These are phyloP conservation scores for Aspergillus proliferans DNA, from an alignment of 2,329 filamentous ascomycete genomes.

Conservation along the genomic window DNA sequence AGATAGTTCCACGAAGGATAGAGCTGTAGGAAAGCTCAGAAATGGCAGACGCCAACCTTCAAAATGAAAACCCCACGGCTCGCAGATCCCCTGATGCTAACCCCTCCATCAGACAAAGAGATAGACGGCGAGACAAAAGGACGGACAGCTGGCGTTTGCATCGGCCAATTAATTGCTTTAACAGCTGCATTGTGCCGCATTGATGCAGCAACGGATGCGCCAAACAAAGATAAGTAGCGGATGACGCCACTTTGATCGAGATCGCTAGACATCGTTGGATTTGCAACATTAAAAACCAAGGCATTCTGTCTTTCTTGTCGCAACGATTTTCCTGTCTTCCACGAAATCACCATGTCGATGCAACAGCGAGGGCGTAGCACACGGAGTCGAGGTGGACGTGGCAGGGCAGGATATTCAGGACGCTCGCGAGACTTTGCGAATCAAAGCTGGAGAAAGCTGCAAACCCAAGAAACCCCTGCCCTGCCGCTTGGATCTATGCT, in stretches of 20 bases:
- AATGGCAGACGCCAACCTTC: neutral
- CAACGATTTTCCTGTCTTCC: neutral
- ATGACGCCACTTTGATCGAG: neutral
- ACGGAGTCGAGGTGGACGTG: neutral
- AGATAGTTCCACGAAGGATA: too few relatives aligned
- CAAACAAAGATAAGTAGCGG: neutral
- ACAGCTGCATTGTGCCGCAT: neutral
- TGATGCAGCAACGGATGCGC: neutral
- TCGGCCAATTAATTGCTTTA: neutral
- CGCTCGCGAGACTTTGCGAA: neutral
- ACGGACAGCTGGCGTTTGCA: neutral
- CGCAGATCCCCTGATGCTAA: too few relatives aligned
- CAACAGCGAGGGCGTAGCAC: neutral
- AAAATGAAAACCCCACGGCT: too few relatives aligned
- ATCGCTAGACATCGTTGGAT: too few relatives aligned
- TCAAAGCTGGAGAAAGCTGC: neutral
- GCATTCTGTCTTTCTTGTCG: neutral
- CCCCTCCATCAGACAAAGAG: neutral
- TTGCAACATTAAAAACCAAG: too few relatives aligned
- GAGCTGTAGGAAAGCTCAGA: neutral
- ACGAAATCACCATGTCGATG: neutral
- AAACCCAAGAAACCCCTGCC: constrained; percentile 1
- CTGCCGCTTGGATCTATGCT: constrained; percentile 12
- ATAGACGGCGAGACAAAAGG: neutral
- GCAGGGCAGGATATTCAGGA: neutral